These are phyloP conservation scores for Epichloe gansuensis DNA, from an alignment of 2,329 filamentous ascomycete genomes.

Conservation along the genomic window DNA sequence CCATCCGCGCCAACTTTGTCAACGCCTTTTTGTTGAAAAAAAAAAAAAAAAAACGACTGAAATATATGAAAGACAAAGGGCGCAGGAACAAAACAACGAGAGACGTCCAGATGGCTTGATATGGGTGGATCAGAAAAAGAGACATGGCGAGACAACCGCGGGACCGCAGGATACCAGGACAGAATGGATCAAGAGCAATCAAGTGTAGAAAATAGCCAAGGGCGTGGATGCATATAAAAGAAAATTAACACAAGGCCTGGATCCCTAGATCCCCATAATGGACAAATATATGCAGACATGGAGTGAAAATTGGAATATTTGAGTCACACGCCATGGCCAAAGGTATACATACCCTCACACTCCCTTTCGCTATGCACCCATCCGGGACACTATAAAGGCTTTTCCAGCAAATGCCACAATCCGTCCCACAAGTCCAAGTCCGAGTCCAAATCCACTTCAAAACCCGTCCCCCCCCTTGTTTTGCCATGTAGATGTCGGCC, in stretches of 20 bases:
- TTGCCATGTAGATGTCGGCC: conserved; percentile 5
- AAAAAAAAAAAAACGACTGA: not conserved
- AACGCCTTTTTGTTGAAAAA: not conserved
- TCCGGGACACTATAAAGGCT: conserved; percentile 25
- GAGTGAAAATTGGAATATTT: conserved; percentile 17
- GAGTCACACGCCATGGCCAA: conserved; percentile 25
- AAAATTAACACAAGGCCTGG: not conserved
- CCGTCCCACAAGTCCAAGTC: conserved; percentile 8
- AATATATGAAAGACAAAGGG: not conserved
- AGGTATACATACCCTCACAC: conserved; percentile 23
- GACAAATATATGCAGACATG: conserved; percentile 10
- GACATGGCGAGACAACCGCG: not conserved
- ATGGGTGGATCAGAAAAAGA: not conserved
- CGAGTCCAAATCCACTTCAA: conserved; percentile 9
- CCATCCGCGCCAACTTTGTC: not conserved
- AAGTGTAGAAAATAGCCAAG: not conserved
- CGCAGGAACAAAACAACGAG: not conserved
- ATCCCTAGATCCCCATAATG: not conserved
- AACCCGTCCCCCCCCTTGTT: not conserved
- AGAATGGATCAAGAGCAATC: not conserved
- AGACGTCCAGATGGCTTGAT: not conserved
- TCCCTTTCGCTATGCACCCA: conserved; percentile 32
- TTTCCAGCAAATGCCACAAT: conserved; percentile 28
- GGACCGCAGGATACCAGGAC: not conserved
- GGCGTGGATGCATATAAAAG: not conserved